Percentiles rank a stretch among this genome's conserved stretches.
phyloP scores from a whole-genome alignment of 352 stramenopile genomes.

The Thraustochytrium striatum region DNA sequence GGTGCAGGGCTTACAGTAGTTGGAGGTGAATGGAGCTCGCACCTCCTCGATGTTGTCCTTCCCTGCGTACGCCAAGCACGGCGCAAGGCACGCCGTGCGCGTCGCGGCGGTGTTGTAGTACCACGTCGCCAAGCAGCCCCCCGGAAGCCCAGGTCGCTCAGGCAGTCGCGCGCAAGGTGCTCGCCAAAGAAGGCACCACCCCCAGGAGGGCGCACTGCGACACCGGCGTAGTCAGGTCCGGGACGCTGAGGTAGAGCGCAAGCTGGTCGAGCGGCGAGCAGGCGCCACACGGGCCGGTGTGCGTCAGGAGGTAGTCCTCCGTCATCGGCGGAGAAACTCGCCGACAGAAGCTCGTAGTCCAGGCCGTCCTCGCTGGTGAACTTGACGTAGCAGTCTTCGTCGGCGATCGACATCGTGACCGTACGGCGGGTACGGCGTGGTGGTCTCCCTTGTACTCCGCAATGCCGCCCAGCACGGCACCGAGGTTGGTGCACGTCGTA shows the following conservation, averaged over 20 bases:
- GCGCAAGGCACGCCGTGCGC: neutral
- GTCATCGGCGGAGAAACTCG: too few relatives aligned
- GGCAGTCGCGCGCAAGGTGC: neutral
- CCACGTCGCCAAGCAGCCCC: slow-evolving; percentile 32
- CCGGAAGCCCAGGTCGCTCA: slow-evolving; percentile 9
- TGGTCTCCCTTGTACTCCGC: too few relatives aligned
- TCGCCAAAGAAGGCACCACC: slow-evolving; percentile 10
- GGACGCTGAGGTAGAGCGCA: slow-evolving; percentile 24
- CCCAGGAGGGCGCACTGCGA: neutral
- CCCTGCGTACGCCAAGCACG: neutral
- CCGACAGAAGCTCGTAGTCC: too few relatives aligned
- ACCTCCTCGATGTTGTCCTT: slow-evolving; percentile 22
- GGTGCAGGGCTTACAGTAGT: neutral
- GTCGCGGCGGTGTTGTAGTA: slow-evolving; percentile 40
- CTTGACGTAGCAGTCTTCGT: too few relatives aligned
- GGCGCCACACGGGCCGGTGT: slow-evolving; percentile 9
- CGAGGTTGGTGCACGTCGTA: too few relatives aligned
- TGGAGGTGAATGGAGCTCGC: neutral
- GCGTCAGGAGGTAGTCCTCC: too few relatives aligned
- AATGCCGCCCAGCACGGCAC: too few relatives aligned
- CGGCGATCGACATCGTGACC: too few relatives aligned
- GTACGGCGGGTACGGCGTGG: too few relatives aligned
- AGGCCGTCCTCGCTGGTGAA: too few relatives aligned
- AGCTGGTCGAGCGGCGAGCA: slow-evolving; percentile 42
- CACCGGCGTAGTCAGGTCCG: slow-evolving; percentile 36